These are phyloP conservation scores for Arachnopeziza araneosa DNA, from an alignment of 2,329 filamentous ascomycete species.

Conservation along the genomic window DNA sequence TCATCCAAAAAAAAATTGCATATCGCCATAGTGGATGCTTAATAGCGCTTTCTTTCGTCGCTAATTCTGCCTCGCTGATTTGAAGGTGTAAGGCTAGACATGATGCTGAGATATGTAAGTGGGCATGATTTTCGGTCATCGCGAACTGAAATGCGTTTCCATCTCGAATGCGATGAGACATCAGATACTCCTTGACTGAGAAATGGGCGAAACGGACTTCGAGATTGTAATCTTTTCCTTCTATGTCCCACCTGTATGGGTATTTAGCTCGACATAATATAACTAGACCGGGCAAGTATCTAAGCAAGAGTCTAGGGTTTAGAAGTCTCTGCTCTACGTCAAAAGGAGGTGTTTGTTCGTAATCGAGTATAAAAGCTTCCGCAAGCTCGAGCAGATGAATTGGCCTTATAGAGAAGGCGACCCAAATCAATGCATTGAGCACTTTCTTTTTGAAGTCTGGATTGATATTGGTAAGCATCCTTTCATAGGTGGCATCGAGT, in stretches of 20 bases:
- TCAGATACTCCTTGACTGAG: constrained; percentile 29
- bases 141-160: neutral
- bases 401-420: neutral
- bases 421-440: neutral
- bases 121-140: neutral
- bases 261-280: neutral
- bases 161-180: constrained; percentile 17
- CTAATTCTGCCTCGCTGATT: neutral
- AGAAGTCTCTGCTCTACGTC: neutral
- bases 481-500: neutral
- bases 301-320: neutral
- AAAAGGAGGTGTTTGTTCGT: neutral
- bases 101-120: neutral
- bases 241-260: neutral
- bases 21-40: neutral
- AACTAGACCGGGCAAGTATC: neutral
- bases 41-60: neutral
- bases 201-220: constrained; percentile 24
- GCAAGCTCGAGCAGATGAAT: neutral
- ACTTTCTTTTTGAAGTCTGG: neutral
- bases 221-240: neutral
- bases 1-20: neutral
- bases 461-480: neutral
- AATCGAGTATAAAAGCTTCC: neutral
- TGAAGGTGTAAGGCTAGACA: neutral